Evolutionary conservation across 192 early-diverging fungal species (phyloP), one percentile per base, ranked within the genome.

Genomic region (Oehlia diaphana): DNA sequence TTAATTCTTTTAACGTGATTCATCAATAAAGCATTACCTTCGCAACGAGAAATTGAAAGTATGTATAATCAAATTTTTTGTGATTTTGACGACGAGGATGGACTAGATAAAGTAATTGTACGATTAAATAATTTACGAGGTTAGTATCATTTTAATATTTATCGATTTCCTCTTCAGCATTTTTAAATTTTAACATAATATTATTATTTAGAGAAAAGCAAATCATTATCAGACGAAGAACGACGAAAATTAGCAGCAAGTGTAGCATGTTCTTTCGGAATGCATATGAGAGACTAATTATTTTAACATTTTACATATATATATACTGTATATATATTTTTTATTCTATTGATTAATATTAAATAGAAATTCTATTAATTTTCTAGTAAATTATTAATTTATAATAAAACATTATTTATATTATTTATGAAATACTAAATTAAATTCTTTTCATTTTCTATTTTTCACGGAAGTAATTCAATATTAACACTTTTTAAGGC

Each of bases 401-500:
- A 21, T 21, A 58, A 21, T 16, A 53, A 53, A 53, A 53, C 2
- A 53, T 53, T 19, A 14, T 53, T 53, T 66, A 66, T 13, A 31
- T n/a, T 66, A 16, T 35, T 35, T 16, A 28, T 33, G 10, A 67
- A 33, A 21, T 33, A 31, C 9, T 13, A 67, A 8, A 66, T 9
- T 7, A 16, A 67, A 33, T 28, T 21, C 16, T 23, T 9, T 28
- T n/a, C n/a, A 28, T 37, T 13, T 26, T 61, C 13, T 47, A 49
- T 19, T 9, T 82, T 69, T 10, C 74, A 81, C 21, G 63, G 58
- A 42, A 85, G 33, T 78, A 94, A 85, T 75, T 93, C 89, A 58
- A 95, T 84, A 77, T 86, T 84, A 37, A 95, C 93, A 21, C 92
- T 92, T 77, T 85, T 85, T 14, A 95, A 83, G 10, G 94, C 92